Conservation (phyloP, 202 grass and related monocot species). For the Zoysia matrella region DNA sequence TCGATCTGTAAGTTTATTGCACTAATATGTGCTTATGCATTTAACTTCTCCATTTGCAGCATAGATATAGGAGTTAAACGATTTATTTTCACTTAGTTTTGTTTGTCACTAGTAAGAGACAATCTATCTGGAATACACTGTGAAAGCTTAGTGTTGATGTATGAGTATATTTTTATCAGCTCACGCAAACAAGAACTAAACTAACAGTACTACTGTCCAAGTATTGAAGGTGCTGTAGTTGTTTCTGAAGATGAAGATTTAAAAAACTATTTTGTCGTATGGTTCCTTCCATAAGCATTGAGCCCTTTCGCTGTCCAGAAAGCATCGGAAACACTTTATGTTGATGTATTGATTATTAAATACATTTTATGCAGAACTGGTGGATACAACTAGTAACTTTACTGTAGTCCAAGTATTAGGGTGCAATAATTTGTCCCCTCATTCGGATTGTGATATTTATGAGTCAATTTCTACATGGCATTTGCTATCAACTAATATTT, state of each 20-base stretch:
- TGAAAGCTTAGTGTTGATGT: conserved; percentile 32
- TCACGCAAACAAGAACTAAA: conserved; percentile 43
- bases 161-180: conserved; percentile 32
- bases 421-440: too few relatives aligned
- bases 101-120: conserved; percentile 36
- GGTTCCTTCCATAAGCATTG: neutral
- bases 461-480: too few relatives aligned
- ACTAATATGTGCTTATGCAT: conserved; percentile 48
- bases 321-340: neutral
- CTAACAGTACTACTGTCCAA: conserved; percentile 7
- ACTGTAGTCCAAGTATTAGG: too few relatives aligned
- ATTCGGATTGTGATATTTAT: too few relatives aligned
- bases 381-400: too few relatives aligned
- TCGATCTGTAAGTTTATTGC: conserved; percentile 56
- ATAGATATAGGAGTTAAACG: conserved; percentile 42
- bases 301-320: neutral
- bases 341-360: neutral
- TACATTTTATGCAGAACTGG: neutral
- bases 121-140: conserved; percentile 45
- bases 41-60: conserved; percentile 42
- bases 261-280: conserved; percentile 32
- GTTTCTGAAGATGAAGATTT: conserved; percentile 27
- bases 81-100: conserved; percentile 52
- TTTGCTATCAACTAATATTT: too few relatives aligned
- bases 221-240: conserved; percentile 27